Conservation (phyloP, 2,329 filamentous ascomycete species). For the Ascochyta pisi region DNA sequence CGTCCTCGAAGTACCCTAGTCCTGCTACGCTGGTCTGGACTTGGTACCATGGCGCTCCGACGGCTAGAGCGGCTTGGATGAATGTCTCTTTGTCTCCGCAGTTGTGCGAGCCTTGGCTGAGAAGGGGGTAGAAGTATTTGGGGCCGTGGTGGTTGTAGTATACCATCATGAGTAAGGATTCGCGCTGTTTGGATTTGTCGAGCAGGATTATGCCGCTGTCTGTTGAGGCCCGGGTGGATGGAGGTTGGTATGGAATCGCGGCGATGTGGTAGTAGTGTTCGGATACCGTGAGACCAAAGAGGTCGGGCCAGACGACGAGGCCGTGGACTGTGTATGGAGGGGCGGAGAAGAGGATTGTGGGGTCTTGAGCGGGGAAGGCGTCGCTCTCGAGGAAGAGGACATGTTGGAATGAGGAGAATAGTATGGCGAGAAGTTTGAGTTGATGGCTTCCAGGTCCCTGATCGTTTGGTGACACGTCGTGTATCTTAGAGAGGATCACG, state of each 20-base stretch:
- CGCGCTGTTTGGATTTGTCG: conserved; percentile 57
- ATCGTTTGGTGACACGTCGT: conserved; percentile 21
- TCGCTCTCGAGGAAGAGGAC: conserved; percentile 67
- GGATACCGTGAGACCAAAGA: conserved; percentile 55
- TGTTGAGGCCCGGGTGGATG: conserved; percentile 47
- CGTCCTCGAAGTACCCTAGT: conserved; percentile 37
- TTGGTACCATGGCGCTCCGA: conserved; percentile 52
- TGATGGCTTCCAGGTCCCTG: conserved; percentile 52
- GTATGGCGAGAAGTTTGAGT: conserved; percentile 63
- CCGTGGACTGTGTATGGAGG: conserved; percentile 61
- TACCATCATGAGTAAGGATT: conserved; percentile 57
- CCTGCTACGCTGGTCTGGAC: conserved; percentile 44
- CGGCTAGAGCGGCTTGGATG: conserved; percentile 53
- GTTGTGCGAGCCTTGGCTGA: conserved; percentile 54
- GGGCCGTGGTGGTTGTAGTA: conserved; percentile 66
- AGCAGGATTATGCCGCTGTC: conserved; percentile 60
- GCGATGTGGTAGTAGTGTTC: conserved; percentile 56
- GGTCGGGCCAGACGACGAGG: conserved; percentile 65
- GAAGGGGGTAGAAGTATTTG: conserved; percentile 58
- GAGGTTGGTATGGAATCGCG: conserved; percentile 40
- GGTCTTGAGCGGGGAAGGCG: conserved; percentile 59
- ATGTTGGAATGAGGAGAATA: conserved; percentile 66
- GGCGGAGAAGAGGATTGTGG: conserved; percentile 56
- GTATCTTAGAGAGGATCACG: conserved; percentile 41
- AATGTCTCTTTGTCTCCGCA: conserved; percentile 61